Evolutionary conservation across 306 rosid genomes (phyloP).

Genomic region (Rosa chinensis): DNA sequence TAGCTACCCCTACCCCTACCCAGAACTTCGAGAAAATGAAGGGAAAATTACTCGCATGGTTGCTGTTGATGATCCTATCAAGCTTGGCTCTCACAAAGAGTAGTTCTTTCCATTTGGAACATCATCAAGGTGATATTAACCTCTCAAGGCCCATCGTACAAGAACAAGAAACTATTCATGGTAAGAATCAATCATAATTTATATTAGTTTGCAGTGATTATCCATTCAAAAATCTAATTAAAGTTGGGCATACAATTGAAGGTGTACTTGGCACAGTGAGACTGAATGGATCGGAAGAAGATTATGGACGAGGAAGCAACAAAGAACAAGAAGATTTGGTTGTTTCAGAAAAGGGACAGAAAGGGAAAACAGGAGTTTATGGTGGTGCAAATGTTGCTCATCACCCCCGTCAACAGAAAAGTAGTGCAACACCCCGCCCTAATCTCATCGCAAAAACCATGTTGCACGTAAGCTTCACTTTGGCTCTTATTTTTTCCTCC

Average conservation of each 20-base stretch:
- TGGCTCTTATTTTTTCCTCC: slow-evolving; percentile 15
- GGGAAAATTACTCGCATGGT: slow-evolving; percentile 4
- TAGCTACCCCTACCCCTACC: too few relatives aligned
- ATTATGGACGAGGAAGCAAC: neutral
- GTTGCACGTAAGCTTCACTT: slow-evolving; percentile 13
- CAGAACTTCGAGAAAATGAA: neutral
- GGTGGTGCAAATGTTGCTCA: slow-evolving; percentile 24
- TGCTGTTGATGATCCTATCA: slow-evolving; percentile 11
- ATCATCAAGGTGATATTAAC: neutral
- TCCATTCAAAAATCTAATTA: neutral
- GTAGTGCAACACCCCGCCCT: slow-evolving; percentile 7
- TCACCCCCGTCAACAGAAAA: neutral
- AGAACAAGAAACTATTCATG: slow-evolving; percentile 4
- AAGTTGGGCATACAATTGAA: neutral
- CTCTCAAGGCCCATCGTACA: neutral
- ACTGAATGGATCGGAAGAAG: neutral
- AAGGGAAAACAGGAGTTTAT: slow-evolving; percentile 19
- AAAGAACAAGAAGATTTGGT: neutral
- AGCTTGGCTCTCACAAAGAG: neutral
- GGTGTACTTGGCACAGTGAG: neutral
- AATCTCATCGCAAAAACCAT: slow-evolving; percentile 7
- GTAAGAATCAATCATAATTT: neutral
- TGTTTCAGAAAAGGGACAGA: slow-evolving; percentile 9
- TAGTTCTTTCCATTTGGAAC: neutral
- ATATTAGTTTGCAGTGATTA: neutral